These are phyloP conservation scores for Nyssa sinensis DNA, from an alignment of 148 eudicot genomes.

Conservation along the genomic window DNA sequence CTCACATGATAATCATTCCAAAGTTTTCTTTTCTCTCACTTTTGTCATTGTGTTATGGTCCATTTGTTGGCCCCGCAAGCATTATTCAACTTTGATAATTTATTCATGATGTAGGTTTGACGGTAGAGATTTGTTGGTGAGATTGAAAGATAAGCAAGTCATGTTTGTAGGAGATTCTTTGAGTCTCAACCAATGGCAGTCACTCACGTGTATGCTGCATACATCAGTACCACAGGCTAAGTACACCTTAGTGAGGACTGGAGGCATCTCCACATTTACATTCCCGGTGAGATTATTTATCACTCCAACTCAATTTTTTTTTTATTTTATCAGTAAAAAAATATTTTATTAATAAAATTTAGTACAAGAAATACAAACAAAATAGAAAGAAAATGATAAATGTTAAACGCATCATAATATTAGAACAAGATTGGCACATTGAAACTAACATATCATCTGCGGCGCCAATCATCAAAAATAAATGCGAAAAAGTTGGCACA, in stretches of 20 bases:
- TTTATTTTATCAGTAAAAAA: too few species aligned
- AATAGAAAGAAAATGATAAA: too few species aligned
- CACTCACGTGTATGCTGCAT: slow-evolving; percentile 54
- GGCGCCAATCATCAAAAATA: too few species aligned
- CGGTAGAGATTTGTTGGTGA: slow-evolving; percentile 24
- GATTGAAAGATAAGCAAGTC: slow-evolving; percentile 38
- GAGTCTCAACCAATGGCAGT: slow-evolving; percentile 58
- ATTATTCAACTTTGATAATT: neutral
- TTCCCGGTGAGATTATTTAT: slow-evolving; percentile 28
- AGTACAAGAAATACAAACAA: too few species aligned
- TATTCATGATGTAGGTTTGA: slow-evolving; percentile 23
- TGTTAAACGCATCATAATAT: too few species aligned
- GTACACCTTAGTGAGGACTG: slow-evolving; percentile 23
- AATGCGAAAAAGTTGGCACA: too few species aligned
- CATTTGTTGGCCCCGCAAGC: too few species aligned
- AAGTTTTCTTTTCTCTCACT: neutral
- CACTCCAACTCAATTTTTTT: neutral
- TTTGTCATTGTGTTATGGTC: neutral
- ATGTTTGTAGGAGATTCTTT: slow-evolving; percentile 66
- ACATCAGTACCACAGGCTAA: slow-evolving; percentile 29
- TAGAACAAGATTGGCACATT: too few species aligned
- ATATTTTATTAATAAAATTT: too few species aligned
- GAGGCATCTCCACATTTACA: slow-evolving; percentile 34
- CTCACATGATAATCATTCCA: too few species aligned
- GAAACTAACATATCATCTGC: too few species aligned